Base-by-base conservation (phyloP, 306 rosid genomes). In the Calophaca sinica region DNA sequence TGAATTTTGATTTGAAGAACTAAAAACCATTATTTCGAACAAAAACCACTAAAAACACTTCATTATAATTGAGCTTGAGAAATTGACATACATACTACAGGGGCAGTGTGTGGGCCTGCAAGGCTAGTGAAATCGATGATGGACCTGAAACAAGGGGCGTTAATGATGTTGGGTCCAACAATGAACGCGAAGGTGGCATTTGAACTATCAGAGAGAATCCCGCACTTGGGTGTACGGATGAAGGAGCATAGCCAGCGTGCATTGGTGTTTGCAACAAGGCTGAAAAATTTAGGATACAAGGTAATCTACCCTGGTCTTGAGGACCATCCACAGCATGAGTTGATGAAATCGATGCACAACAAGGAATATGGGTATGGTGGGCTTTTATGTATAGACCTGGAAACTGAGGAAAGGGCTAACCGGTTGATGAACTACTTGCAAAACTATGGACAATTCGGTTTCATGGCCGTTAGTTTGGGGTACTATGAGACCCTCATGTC, bases 141-240 rank as follows among this genome's bases (percentile, higher is more conserved):
- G 98, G 88, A 90, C 60, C 86, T 93, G 0, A 93, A 89, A 41
- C 98, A 93, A 74, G 96, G 98, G 3, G 32, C 93, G 4, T 69
- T 93, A 6, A 90, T 93, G 98, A 74, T 93, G 7, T 55, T 90
- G 42, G 98, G 98, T 3, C 98, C 98, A 4, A 93, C 98, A 2
- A 90, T 93, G 98, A 90, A 93, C 65, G 57, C 98, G 1, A 93
- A 93, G 77, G 93, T 93, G 3, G 98, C 98, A 3, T 93, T 88
- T 5, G 36, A 33, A 33, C 36, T 33, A 33, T 33, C 36, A 33
- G 4, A 33, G 36, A 33, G 36, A 33, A 33, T 93, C 38, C 96
- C 98, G 0, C 98, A 93, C 59, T 60, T 89, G 70, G 88, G 82
- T 2, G 57, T 90, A 2, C 79, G 96, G 33, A 89, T 93, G 90